Conservation (phyloP, 2,329 filamentous ascomycete genomes). For the Cryphonectria japonica region DNA sequence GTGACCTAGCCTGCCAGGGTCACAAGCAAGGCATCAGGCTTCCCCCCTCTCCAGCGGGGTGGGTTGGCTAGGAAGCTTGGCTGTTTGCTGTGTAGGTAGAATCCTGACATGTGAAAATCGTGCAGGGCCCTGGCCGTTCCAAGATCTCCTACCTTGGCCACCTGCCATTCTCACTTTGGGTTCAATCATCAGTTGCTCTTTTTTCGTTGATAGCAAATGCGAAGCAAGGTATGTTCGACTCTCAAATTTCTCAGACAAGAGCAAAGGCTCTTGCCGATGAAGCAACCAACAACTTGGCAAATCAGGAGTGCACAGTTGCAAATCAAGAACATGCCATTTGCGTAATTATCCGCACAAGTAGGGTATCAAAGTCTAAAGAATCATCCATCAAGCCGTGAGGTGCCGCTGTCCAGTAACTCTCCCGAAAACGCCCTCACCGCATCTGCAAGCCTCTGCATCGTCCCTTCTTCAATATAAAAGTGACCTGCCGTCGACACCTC, state of each 20-base stretch:
- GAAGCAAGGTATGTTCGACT: no score
- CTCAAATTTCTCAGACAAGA: no score
- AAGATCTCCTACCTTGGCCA: neutral
- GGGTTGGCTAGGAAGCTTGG: neutral
- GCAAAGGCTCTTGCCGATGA: no score
- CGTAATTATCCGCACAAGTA: neutral
- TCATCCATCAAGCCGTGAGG: neutral
- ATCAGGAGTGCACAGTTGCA: neutral
- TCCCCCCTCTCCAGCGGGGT: neutral
- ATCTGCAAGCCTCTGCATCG: constrained; percentile 39
- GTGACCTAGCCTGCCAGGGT: neutral
- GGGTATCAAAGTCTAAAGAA: constrained; percentile 10
- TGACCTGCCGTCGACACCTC: constrained; percentile 55
- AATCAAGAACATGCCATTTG: neutral
- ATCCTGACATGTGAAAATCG: neutral
- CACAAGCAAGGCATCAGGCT: neutral
- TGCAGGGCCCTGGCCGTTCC: neutral
- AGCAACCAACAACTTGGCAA: neutral
- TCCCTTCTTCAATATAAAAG: constrained; percentile 57
- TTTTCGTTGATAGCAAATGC: no score
- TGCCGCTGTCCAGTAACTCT: constrained; percentile 30
- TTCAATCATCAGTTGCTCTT: neutral
- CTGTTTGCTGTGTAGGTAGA: neutral
- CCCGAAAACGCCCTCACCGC: constrained; percentile 38
- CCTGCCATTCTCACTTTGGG: neutral